Evolutionary conservation across 768 basidiomycete genomes (phyloP), one percentile per base, ranked within the genome.

Genomic region (Rhodotorula graminis): DNA sequence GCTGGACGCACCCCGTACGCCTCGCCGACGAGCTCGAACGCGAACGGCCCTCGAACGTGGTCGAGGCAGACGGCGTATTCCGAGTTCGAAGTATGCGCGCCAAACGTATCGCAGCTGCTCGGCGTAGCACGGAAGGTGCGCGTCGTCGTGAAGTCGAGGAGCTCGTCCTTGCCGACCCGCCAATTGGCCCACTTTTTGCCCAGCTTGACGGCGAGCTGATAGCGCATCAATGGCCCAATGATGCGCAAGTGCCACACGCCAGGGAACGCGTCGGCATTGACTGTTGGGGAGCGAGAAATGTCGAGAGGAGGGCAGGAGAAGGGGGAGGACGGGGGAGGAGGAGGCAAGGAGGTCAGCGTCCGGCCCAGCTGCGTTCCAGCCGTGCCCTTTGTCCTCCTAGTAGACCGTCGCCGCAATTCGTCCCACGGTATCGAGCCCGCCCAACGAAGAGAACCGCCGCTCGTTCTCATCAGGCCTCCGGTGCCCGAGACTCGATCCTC

Each of bases 41-140:
- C 55, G 59, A 40, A 68, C 1, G 71, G 71, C 19, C 71, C 71
- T 19, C 73, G 66, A 23, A 71, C 63, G 23, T 70, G 69, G 60
- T 74, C 73, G 33, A 67, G 37, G 27, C 69, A 70, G 2, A 63
- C 49, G 21, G 69, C 69, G 56, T 57, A 57, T 25, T 31, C 29
- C 2, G 8, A 12, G 10, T 61, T 61, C 11, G 37, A 42, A 5
- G 71, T 37, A 33, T 74, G 73, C 1, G 60, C 12, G 0, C 73
- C 73, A 31, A 74, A 74, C 29, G 55, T 46, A 42, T 74, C 73
- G 61, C 61, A 68, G 23, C 21, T 23, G 52, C 71, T 69, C 4
- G 60, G 66, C 2, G 63, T 71, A 0, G 73, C 73, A n/a, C 69
- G 65, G 58, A 72, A 72, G 0, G 21, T 9, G 57, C 19, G 21